Evolutionary conservation across 1,284 basidiomycete species (phyloP), one percentile per base, ranked within the genome.

Genomic region (Irpex sp.): DNA sequence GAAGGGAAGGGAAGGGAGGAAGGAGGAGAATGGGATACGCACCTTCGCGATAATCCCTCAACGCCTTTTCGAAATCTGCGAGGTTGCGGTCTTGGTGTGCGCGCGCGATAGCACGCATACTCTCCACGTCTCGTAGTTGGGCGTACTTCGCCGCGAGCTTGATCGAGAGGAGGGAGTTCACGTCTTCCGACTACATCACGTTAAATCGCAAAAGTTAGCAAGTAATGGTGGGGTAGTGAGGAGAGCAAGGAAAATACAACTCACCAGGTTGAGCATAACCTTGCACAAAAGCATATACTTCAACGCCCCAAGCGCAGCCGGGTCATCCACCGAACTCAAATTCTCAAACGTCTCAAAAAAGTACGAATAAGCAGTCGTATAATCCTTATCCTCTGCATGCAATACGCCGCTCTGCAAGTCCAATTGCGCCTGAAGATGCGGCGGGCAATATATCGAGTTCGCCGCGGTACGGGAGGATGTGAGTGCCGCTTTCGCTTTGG

Each of bases 261-360:
- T n/a, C 64, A 95, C 94, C 68, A 96, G 74, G 70, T 95, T 95
- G 68, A 98, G 82, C 96, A 99, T 99, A 72, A 98, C 90, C 75
- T 98, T 98, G 77, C 96, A 98, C 55, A 98, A 77, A 12, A 98
- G 81, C 95, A 98, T 97, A 76, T 98, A 98, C 76, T 98, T 98
- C 66, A 99, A 80, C 9, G 94, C 94, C 3, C 84, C 83, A n/a
- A 96, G 79, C 0, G 95, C 86, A 16, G 74, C 73, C 2, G 91
- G 87, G 64, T 93, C 90, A 1, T 93, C 94, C 69, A 89, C 84
- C 4, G 82, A 68, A 58, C 81, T 83, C 65, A 90, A 71, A 66
- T 83, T 88, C 73, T 99, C 96, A 66, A 98, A 96, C 2, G 94
- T 91, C 76, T 99, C 96, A 68, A 94, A 96, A 77, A 98, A 98